phyloP scores from a whole-genome alignment of 345 rosid genomes.

The Brassica juncea region DNA sequence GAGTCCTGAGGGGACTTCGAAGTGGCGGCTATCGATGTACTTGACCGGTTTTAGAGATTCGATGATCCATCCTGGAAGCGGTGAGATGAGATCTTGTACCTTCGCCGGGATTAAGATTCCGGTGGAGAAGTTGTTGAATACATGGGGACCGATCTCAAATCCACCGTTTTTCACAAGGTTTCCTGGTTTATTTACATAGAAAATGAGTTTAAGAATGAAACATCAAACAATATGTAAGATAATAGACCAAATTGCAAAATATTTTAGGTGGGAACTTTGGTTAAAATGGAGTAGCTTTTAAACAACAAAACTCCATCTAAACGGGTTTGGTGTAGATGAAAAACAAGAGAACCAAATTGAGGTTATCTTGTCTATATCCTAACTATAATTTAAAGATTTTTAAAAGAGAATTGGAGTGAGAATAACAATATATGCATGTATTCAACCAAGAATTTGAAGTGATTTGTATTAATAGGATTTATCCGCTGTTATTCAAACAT shows the following conservation, averaged over 20 bases:
- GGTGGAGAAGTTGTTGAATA: slow-evolving; percentile 79
- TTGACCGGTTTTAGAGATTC: slow-evolving; percentile 86
- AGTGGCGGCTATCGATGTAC: slow-evolving; percentile 68
- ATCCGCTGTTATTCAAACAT: too few relatives aligned
- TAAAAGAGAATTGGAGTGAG: too few relatives aligned
- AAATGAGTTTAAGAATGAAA: neutral
- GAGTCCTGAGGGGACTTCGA: slow-evolving; percentile 61
- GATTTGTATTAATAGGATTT: too few relatives aligned
- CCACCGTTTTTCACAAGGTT: slow-evolving; percentile 79
- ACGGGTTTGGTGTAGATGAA: neutral
- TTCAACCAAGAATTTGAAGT: too few relatives aligned
- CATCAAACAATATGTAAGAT: neutral
- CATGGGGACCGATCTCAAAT: slow-evolving; percentile 75
- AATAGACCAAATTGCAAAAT: neutral
- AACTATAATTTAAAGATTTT: neutral
- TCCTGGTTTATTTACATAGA: neutral
- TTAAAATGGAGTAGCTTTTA: neutral
- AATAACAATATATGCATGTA: too few relatives aligned
- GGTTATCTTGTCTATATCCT: neutral
- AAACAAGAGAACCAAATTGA: neutral
- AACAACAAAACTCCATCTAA: neutral
- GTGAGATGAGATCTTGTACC: slow-evolving; percentile 55
- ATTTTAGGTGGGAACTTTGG: neutral
- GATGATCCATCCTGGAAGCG: slow-evolving; percentile 85
- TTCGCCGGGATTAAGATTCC: slow-evolving; percentile 75